Base-by-base conservation (phyloP, 169 alveolate genomes). In the Besnoitia besnoiti region DNA sequence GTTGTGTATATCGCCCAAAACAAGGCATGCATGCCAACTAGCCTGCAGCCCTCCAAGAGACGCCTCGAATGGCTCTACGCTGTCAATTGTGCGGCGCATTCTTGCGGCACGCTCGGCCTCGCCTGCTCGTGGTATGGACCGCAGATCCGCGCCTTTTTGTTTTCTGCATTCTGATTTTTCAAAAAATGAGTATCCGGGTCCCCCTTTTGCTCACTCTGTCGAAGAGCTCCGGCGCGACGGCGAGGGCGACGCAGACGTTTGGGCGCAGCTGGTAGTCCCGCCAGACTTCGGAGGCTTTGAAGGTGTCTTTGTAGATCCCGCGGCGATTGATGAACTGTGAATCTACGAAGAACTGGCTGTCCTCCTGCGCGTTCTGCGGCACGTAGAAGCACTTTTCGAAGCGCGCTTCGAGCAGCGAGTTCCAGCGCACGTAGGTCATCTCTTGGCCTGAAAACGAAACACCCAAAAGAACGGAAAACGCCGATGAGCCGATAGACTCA, bases 221-320 rank as follows among this genome's bases (percentile, higher is more conserved):
- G 91, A 98, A 98, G n/a, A 98, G 93, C 91, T 97, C 99, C 0
- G 98, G 98, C 51, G 99, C 98, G 40, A 97, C 96, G 0, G 99
- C 98, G 93, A 98, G 95, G 8, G 99, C 99, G 24, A 98, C 95
- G 90, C 96, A 95, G 21, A 94, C 91, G 94, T 98, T 98, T 27
- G 98, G 97, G 84, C 99, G 95, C 42, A 98, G 96, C 61, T 97
- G 98, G 61, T 96, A 96, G 85, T 97, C 99, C 46, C 96, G 93
- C 94, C 97, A 91, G 10, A 82, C 95, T n/a, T 94, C 94, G n/a
- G 96, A 24, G 30, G 88, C 94, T 67, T 91, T 90, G 87, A 85
- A 93, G 0, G 97, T 93, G 91, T 97, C 99, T 75, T 96, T 97
- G 92, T 96, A 97, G 46, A 96, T 96, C 44, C 97, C 98, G 59